Base-by-base conservation (phyloP, 164 flowering plant genomes). In the Chimonanthus salicifolius region DNA sequence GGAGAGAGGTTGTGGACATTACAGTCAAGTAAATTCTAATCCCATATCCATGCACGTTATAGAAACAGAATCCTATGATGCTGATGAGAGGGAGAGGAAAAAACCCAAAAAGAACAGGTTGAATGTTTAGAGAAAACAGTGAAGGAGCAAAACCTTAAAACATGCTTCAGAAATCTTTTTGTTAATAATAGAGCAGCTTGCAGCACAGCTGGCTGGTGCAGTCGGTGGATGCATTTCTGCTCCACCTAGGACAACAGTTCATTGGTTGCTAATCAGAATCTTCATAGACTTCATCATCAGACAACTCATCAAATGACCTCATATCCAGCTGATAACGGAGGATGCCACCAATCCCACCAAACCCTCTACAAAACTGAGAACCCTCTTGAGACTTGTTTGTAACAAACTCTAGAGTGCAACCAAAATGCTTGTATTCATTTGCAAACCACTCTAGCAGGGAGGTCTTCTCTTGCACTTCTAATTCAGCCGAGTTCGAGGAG, bases 341-440 rank as follows among this genome's bases (percentile, higher is more conserved):
- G 47, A 72, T 72, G 3, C 74, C 74, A 21, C 74, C 74, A 49
- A 72, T 72, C 47, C 74, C 74, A 64, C 74, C 74, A 49, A 72
- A 72, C 46, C 74, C 74, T 64, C 74, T 47, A 72, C 74, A 72
- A 47, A 72, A 72, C 74, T 72, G 74, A 49, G 74, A 72, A 2
- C 74, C 74, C 67, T 72, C 74, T 64, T 72, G 74, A 48, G 74
- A 72, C 46, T 72, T 72, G 47, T 72, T 72, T n/a, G 74, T 72
- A 6, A 72, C 74, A 49, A 72, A 72, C 74, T 72, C 74, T 3
- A 72, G 64, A 45, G 69, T 64, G 49, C 69, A 72, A 10, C 74
- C 68, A 5, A 72, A 72, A 47, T 62, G 68, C 60, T 63, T 72
- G 69, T 72, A 72, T 33, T 72, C 74, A 72, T 72, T 63, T 5